Conservation (phyloP, 2,329 filamentous ascomycete genomes). For the Helminthosporium solani region DNA sequence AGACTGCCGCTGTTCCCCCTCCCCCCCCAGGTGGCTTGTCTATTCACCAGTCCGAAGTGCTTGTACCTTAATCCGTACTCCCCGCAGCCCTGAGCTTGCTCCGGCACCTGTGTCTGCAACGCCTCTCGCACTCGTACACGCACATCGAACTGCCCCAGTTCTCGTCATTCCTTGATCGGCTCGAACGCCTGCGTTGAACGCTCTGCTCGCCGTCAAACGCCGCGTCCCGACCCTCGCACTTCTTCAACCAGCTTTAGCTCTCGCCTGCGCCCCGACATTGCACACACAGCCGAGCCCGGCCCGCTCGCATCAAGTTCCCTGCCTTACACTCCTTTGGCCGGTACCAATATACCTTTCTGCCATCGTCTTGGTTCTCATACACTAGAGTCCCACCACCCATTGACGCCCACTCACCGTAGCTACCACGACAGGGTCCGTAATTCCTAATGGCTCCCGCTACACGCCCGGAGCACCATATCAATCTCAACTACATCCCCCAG, state of each 20-base stretch:
- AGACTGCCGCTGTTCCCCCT: constrained; percentile 22
- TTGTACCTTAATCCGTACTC: constrained; percentile 33
- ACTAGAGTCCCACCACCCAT: constrained; percentile 33
- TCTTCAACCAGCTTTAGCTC: background rate
- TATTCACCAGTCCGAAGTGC: constrained; percentile 32
- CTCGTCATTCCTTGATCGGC: constrained; percentile 33
- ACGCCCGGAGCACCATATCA: constrained; percentile 80
- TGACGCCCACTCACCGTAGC: constrained; percentile 21
- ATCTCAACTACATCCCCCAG: constrained; percentile 76
- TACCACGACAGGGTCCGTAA: constrained; percentile 54
- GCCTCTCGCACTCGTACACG: too few relatives aligned
- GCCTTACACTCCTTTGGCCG: constrained; percentile 46
- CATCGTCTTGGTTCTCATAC: constrained; percentile 43
- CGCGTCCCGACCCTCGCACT: constrained; percentile 12
- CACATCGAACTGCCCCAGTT: background rate
- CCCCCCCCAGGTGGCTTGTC: constrained; percentile 31
- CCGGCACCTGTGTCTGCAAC: too few relatives aligned
- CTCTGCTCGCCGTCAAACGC: constrained; percentile 1
- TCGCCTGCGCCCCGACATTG: background rate
- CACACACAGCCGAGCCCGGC: constrained; percentile 25
- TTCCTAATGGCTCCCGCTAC: constrained; percentile 85
- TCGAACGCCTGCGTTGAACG: constrained; percentile 13
- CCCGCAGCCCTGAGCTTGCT: too few relatives aligned
- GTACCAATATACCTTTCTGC: constrained; percentile 38
- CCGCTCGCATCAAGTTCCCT: constrained; percentile 35